Evolutionary conservation across 2,329 filamentous ascomycete species (phyloP), one percentile per base, ranked within the genome.

Genomic region (Podosphaera xanthii): DNA sequence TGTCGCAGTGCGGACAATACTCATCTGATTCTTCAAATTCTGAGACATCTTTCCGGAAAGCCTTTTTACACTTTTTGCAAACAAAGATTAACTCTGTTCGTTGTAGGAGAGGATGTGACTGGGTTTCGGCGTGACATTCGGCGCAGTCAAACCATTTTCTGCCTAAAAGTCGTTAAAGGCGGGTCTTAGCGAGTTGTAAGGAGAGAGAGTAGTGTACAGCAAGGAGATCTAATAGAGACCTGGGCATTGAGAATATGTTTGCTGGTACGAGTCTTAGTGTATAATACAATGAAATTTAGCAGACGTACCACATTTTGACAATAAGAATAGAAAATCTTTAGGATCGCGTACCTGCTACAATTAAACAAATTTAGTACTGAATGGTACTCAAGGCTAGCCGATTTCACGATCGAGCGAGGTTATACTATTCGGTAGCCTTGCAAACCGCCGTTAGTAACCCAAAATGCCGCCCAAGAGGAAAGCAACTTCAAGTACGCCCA

Each of bases 1-100:
- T 98, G 70, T 98, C 92, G 76, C 92, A 98, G 74, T 96, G 87
- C 31, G 92, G 94, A 76, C 92, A 98, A 77, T 94, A 98, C 71
- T 98, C 94, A 74, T 98, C 92, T 70, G 87, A 84, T 66, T 98
- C 92, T 66, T 98, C 92, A 67, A 95, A 96, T 70, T 95, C 87
- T 64, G 81, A 75, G 53, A 85, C 85, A 67, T 98, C 87, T 71
- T 97, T 98, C 65, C 92, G 85, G 76, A 98, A 98, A 72, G 84
- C 90, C 74, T 98, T 98, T 66, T 86, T 90, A 82, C 92, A 98
- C 75, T 98, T 98, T 68, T 98, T 98, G 80, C 92, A 98, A 58
- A 87, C 88, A 69, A 98, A 97, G 44, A 76, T 80, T 88, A 98
- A 94, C 69, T 98, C 92, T 66, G 83, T 77, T 63, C 76, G 77